Conservation (phyloP, 176 grass and related monocot genomes). For the Ensete ventricosum region DNA sequence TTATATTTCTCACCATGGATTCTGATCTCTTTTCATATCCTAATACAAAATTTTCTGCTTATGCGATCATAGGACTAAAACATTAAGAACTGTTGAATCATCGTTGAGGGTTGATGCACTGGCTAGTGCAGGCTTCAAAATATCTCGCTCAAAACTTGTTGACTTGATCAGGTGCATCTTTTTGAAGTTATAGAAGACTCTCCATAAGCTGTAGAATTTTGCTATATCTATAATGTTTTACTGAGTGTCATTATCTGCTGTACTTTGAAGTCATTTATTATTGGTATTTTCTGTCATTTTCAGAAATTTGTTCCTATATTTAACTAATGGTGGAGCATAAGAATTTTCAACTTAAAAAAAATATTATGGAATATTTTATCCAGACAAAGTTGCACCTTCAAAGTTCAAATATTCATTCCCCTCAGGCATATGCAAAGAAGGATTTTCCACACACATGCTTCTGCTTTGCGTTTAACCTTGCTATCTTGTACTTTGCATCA, state of each 20-base stretch:
- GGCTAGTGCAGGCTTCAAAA: slow-evolving; percentile 89
- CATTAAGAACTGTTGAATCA: slow-evolving; percentile 79
- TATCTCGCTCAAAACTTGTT: slow-evolving; percentile 90
- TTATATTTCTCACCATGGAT: slow-evolving; percentile 19
- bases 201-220: not conserved
- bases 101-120: slow-evolving; percentile 87
- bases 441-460: not conserved
- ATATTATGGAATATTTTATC: not conserved
- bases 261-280: not conserved
- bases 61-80: slow-evolving; percentile 51
- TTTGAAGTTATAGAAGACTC: not conserved
- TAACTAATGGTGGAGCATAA: not conserved
- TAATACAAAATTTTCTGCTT: slow-evolving; percentile 3
- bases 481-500: too few species aligned
- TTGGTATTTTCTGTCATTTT: not conserved
- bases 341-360: not conserved
- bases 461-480: not conserved
- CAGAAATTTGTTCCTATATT: not conserved
- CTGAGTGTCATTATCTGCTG: not conserved
- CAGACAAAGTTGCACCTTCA: not conserved
- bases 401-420: not conserved
- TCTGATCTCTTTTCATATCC: slow-evolving; percentile 14
- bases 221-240: not conserved
- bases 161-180: slow-evolving; percentile 58
- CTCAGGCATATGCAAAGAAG: not conserved